Evolutionary conservation across 2,329 filamentous ascomycete genomes (phyloP).

Genomic region (Arthrobotrys sphaeroides): DNA sequence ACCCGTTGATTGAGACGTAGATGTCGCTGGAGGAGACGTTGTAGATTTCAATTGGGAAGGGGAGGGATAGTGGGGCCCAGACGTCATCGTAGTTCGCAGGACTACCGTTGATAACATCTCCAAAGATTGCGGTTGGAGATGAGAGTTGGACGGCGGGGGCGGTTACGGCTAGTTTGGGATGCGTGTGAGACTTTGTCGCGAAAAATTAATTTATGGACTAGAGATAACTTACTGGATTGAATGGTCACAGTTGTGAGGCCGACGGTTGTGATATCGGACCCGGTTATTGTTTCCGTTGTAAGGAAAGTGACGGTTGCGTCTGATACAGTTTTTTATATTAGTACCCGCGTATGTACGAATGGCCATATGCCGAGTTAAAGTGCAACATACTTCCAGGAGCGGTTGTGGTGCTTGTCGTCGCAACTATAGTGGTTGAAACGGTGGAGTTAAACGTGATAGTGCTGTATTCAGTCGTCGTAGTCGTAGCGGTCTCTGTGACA

Average conservation of each 20-base stretch:
- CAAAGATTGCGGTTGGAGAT: conserved; percentile 41
- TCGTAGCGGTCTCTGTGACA: conserved; percentile 13
- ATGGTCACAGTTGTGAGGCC: conserved; percentile 31
- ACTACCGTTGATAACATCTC: conserved; percentile 29
- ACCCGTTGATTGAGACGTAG: conserved; percentile 48
- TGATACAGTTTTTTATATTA: background rate
- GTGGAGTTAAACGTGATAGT: conserved; percentile 48
- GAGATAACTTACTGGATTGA: conserved; percentile 40
- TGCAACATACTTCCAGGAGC: conserved; percentile 14
- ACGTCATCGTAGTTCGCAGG: conserved; percentile 37
- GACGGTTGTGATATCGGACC: conserved; percentile 5
- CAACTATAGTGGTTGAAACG: conserved; percentile 35
- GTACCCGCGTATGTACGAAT: background rate
- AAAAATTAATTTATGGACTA: too few relatives aligned
- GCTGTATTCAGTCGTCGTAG: conserved; percentile 36
- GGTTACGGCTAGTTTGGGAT: conserved; percentile 27
- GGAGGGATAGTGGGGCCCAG: conserved; percentile 12
- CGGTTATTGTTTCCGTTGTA: conserved; percentile 25
- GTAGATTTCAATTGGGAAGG: conserved; percentile 41
- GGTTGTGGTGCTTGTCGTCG: conserved; percentile 25
- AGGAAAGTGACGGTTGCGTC: conserved; percentile 36
- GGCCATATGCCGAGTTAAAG: too few relatives aligned
- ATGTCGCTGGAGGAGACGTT: conserved; percentile 23
- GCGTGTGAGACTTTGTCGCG: background rate
- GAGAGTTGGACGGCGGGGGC: conserved; percentile 34